These are phyloP conservation scores for Ceratobasidium sp. DNA, from an alignment of 1,284 basidiomycete species.

Conservation along the genomic window DNA sequence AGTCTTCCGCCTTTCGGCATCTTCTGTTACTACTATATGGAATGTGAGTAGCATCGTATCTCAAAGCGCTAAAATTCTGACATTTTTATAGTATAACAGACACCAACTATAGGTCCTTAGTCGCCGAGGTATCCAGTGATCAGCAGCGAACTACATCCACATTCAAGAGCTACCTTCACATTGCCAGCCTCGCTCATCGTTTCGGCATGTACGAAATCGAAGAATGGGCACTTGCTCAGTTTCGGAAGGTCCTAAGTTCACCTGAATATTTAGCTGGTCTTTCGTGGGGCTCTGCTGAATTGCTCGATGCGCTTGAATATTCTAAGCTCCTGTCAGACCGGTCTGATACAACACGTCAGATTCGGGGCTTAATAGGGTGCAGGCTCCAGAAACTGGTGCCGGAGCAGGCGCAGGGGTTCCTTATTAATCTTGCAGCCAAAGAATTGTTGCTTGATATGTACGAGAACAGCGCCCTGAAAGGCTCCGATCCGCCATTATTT, in stretches of 20 bases:
- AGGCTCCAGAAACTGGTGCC: too few species aligned
- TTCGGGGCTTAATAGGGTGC: too few species aligned
- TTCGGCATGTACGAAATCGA: not conserved
- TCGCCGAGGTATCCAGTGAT: not conserved
- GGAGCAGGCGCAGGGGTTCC: too few species aligned
- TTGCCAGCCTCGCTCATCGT: not conserved
- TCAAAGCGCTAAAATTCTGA: not conserved
- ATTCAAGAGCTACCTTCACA: slow-evolving; percentile 6
- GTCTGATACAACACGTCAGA: too few species aligned
- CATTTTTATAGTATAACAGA: not conserved
- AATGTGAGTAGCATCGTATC: not conserved
- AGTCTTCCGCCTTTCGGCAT: not conserved
- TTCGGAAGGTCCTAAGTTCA: not conserved
- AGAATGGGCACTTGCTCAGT: not conserved
- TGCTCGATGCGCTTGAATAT: not conserved
- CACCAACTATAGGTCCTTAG: not conserved
- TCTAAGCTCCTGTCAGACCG: too few species aligned
- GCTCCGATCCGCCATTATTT: too few species aligned
- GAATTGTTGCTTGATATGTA: too few species aligned
- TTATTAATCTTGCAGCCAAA: too few species aligned
- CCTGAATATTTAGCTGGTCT: not conserved
- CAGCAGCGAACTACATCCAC: not conserved
- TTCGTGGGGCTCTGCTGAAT: not conserved
- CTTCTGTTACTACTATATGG: not conserved
- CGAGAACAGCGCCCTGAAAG: too few species aligned